Base-by-base conservation (phyloP, 495 filamentous ascomycete genomes). In the Penicillium dipodomyicola region DNA sequence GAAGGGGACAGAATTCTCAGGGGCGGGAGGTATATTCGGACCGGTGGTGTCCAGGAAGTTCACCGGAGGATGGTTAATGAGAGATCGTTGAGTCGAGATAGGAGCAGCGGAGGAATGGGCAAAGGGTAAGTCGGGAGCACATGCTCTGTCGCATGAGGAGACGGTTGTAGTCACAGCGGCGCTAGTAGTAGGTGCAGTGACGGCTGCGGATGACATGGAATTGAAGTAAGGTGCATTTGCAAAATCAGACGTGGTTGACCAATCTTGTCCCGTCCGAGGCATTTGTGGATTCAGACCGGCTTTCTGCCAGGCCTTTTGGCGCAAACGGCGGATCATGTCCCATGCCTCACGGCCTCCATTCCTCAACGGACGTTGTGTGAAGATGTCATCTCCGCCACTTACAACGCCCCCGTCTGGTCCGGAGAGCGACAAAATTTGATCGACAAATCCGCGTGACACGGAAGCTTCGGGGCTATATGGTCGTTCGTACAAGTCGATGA, bases 401-500 rank as follows among this genome's bases (percentile, higher is more conserved):
- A 77, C 72, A 5, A 78, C 77, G 22, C 80, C 77, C n/a, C 78
- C 80, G 54, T 82, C 72, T 11, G 79, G 76, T 11, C 77, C 78
- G 17, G 78, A 80, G 2, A 83, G 67, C 6, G 73, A 76, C 46
- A 83, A 76, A 5, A 82, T 76, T 40, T 74, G 70, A 52, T 82
- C 79, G 37, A 82, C 77, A 43, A 80, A 81, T 2, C 69, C 71
- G 6, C 79, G 70, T 2, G 77, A 80, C 35, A 62, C 74, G 0
- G 74, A 65, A 4, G 80, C 80, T 53, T 82, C 78, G 3, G 71
- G 68, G 44, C 75, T 77, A 39, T 72, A 69, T 0, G 80, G 80
- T 23, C 78, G 70, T 49, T 82, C 77, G 58, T 82, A 78, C 4
- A 83, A 67, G 55, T 83, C 80, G 50, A 83, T 78, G n/a, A 82